A percentile compares a stretch with the other conserved stretches of the same genome.
Evolutionary conservation across 768 basidiomycete species (phyloP).

Genomic region (Amanita rubescens): DNA sequence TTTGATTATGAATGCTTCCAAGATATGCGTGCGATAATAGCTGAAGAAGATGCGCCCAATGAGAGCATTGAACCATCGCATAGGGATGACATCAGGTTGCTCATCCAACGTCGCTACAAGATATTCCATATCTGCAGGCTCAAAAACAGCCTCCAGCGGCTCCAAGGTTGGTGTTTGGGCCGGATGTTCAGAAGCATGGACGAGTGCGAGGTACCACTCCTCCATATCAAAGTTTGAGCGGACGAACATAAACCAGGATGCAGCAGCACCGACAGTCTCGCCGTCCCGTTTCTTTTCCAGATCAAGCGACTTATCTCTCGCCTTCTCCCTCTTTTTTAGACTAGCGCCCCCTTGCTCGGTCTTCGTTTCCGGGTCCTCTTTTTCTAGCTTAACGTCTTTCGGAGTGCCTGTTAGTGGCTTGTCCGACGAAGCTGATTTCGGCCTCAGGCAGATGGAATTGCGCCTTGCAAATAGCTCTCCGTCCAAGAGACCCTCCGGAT

Average conservation of each 20-base stretch:
- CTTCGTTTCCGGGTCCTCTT: constrained; percentile 24
- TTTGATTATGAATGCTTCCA: constrained; percentile 82
- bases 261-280: constrained; percentile 41
- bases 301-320: constrained; percentile 26
- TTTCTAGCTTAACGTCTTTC: constrained; percentile 41
- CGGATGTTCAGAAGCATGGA: constrained; percentile 65
- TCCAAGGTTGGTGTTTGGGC: constrained; percentile 52
- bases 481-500: constrained; percentile 67
- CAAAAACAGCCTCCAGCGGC: constrained; percentile 61
- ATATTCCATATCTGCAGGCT: constrained; percentile 69
- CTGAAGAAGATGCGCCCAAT: constrained; percentile 91
- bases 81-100: constrained; percentile 92
- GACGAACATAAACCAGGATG: constrained; percentile 93
- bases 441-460: constrained; percentile 77
- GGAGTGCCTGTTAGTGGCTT: constrained; percentile 42
- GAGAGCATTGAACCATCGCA: constrained; percentile 95
- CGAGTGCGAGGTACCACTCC: constrained; percentile 86
- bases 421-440: constrained; percentile 30
- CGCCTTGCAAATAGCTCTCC: constrained; percentile 89
- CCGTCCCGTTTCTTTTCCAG: constrained; percentile 40
- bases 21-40: constrained; percentile 73
- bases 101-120: constrained; percentile 83
- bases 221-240: constrained; percentile 90
- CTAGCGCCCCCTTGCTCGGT: constrained; percentile 18
- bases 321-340: constrained; percentile 29